Base-by-base conservation (phyloP, 1,284 basidiomycete genomes). In the Ganoderma leucocontextum region DNA sequence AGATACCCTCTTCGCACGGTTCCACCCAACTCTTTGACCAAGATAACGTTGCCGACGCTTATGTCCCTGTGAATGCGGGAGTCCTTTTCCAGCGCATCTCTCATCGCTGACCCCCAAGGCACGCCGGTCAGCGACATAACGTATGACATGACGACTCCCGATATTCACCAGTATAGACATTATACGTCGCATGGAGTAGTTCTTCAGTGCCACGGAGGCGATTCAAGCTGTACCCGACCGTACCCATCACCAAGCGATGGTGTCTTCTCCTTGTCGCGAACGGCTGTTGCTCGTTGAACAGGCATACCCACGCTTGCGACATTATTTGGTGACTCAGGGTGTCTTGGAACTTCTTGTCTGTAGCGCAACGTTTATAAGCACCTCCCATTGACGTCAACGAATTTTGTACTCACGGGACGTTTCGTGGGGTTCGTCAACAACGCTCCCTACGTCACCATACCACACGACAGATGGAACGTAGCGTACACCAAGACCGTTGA, bases 41-140 rank as follows among this genome's bases (percentile, higher is more conserved):
- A 58, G 19, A 72, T 62, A 22, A 70, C 62, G 25, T 70, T 70
- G 12, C 69, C 69, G 4, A 63, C n/a, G 22, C 69, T 70, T 22
- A 70, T 53, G 42, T 70, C 69, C 15, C 66, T 13, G 10, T 70
- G 69, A 10, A 68, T 55, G 12, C 64, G 59, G 5, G 36, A 66
- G 25, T 47, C 65, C 29, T 66, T 66, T 12, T 8, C 25, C 2
- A 52, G 47, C 1, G 61, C 64, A 6, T 70, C 69, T 25, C 29
- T 49, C 66, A 70, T 68, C 3, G 69, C 66, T 70, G 5, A 15
- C 19, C 8, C 8, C 9, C 25, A 6, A 9, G 25, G 2, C 8
- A 49, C n/a, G 19, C 0, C 0, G 19, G 29, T 33, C 13, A 33
- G 33, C 17, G 9, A 17, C 6, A 17, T 9, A 17, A 15, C 4